phyloP scores from a whole-genome alignment of 768 basidiomycete genomes.

The Auricularia auricula-judae region DNA sequence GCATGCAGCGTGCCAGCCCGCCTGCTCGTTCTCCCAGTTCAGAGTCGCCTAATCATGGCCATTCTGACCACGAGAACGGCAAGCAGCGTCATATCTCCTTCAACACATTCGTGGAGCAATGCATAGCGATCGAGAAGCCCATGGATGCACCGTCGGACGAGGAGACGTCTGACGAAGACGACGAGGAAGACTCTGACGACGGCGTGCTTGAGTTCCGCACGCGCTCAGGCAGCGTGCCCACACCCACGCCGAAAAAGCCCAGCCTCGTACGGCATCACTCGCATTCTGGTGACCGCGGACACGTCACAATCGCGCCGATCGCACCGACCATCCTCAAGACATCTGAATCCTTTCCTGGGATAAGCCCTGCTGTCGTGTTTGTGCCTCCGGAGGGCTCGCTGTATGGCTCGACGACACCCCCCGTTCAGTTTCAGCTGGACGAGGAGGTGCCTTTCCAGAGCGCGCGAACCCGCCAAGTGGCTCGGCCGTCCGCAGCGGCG shows the following conservation, averaged over 20 bases:
- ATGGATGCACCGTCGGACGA: conserved; percentile 65
- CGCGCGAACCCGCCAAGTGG: not conserved
- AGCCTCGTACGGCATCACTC: conserved; percentile 1
- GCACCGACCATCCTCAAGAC: conserved; percentile 85
- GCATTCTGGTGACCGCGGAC: conserved; percentile 16
- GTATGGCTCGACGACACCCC: not conserved
- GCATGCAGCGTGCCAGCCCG: conserved; percentile 11
- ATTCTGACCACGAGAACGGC: conserved; percentile 10
- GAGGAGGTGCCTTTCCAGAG: not conserved
- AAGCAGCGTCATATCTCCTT: conserved; percentile 86
- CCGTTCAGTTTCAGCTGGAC: not conserved
- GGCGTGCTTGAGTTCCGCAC: conserved; percentile 58
- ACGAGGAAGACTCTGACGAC: conserved; percentile 35
- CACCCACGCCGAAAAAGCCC: not conserved
- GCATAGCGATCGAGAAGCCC: conserved; percentile 81
- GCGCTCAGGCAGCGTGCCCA: conserved; percentile 20
- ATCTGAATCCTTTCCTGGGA: conserved; percentile 13
- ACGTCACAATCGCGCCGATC: conserved; percentile 53
- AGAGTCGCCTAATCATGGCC: conserved; percentile 19
- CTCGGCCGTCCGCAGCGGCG: not conserved
- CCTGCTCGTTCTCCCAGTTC: not conserved
- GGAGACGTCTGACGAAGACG: conserved; percentile 50
- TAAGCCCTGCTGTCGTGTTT: not conserved
- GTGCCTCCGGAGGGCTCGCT: not conserved
- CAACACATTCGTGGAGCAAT: conserved; percentile 97